Conservation (phyloP, 1,284 basidiomycete genomes). For the Pascua sp. region DNA sequence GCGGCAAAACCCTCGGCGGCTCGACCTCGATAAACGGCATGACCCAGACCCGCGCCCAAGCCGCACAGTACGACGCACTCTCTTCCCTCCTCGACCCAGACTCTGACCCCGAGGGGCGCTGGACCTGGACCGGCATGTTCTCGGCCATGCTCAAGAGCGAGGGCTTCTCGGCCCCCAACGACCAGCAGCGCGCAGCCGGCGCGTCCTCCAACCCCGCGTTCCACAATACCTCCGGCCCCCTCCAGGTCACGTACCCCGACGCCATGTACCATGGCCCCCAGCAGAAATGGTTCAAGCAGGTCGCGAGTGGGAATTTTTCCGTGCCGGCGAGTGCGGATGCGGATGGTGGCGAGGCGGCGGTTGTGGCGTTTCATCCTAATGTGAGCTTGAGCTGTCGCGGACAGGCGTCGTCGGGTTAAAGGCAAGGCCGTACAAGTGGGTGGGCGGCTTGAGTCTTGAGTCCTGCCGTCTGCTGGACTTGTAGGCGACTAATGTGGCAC, state of each 20-base stretch:
- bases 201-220: constrained; percentile 46
- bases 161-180: constrained; percentile 57
- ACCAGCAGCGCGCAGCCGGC: constrained; percentile 54
- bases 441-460: too few relatives aligned
- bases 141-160: constrained; percentile 60
- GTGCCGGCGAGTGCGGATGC: constrained; percentile 51
- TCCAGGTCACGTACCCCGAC: constrained; percentile 53
- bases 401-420: too few relatives aligned
- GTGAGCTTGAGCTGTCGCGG: constrained; percentile 4
- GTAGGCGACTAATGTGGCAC: too few relatives aligned
- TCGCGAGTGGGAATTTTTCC: constrained; percentile 46
- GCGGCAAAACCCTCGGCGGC: constrained; percentile 23
- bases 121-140: constrained; percentile 60
- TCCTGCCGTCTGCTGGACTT: too few relatives aligned
- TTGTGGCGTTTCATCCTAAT: constrained; percentile 53
- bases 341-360: constrained; percentile 59
- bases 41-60: constrained; percentile 57
- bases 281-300: constrained; percentile 55
- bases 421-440: too few relatives aligned
- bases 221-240: constrained; percentile 58
- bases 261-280: constrained; percentile 60
- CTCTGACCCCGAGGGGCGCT: constrained; percentile 47
- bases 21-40: constrained; percentile 27
- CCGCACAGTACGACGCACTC: constrained; percentile 61
- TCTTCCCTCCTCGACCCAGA: constrained; percentile 53